Evolutionary conservation across 2,329 filamentous ascomycete genomes (phyloP), one percentile per base, ranked within the genome.

Genomic region (Fusarium kyushuense): DNA sequence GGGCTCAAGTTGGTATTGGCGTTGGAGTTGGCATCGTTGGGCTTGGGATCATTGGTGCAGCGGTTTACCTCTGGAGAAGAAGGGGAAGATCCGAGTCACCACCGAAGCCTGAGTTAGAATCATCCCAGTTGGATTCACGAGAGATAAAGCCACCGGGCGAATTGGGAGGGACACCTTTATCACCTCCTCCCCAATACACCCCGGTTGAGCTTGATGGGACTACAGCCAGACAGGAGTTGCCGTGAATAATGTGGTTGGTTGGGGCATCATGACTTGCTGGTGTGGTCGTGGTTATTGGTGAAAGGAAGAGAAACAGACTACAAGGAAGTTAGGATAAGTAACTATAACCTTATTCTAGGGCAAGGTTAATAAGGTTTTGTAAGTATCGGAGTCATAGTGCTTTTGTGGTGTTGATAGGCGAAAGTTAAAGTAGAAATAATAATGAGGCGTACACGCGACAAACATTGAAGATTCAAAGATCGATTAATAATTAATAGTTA

Each of bases 1-100:
- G 56, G 1, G 58, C 41, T 0, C 42, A 54, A 13, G 56, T 47
- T 21, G 56, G 47, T 0, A 62, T 62, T 2, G 58, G 56, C 2
- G 17, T 29, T 2, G 56, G 46, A 4, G 58, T 61, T 1, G 38
- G 35, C 3, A 40, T 54, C 5, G 14, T 23, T 5, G 46, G 29
- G 3, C 30, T 62, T 2, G 29, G 9, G 0, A 23, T 61, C 1
- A 12, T 61, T 0, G 47, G 17, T 8, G 35, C 30, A 1, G 58
- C 29, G 1, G 7, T 35, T 6, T 61, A 27, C 3, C 47, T 62
- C 3, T 47, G 41, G 58, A 32, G 35, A 17, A 12, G 56, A 54
- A 41, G 56, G 6, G 10, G 2, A 5, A 46, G 11, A 6, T 4
- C 11, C 6, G 33, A 25, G 2, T 14, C 3, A 3, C 21, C 21